Conservation (phyloP, 2,329 filamentous ascomycete genomes). For the Scedosporium minutisporum region DNA sequence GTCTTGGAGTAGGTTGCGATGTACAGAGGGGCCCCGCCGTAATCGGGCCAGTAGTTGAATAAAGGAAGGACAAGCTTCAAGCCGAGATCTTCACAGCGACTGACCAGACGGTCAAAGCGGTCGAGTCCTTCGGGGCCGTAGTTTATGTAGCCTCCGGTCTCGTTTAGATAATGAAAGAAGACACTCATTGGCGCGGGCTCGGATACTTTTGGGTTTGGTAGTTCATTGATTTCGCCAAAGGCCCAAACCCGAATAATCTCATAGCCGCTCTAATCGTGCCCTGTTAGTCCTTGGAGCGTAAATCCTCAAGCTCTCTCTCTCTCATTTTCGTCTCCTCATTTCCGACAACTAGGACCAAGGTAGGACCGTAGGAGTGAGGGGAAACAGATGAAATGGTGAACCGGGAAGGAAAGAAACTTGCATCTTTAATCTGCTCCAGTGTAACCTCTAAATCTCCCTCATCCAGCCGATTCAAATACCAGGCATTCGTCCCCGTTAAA, state of each 20-base stretch:
- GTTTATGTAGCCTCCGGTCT: slow-evolving; percentile 48
- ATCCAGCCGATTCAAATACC: slow-evolving; percentile 4
- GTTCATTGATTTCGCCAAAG: slow-evolving; percentile 24
- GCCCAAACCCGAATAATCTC: slow-evolving; percentile 54
- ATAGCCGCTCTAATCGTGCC: slow-evolving; percentile 29
- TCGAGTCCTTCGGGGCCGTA: slow-evolving; percentile 48
- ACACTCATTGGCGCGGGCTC: slow-evolving; percentile 25
- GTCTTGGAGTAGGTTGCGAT: slow-evolving; percentile 41
- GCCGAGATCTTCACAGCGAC: not conserved
- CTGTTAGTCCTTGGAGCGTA: not conserved
- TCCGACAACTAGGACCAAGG: no score
- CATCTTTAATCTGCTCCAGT: slow-evolving; percentile 1
- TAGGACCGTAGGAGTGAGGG: not conserved
- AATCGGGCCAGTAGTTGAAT: slow-evolving; percentile 62
- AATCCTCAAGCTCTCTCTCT: not conserved
- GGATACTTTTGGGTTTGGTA: slow-evolving; percentile 40
- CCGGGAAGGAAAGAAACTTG: not conserved
- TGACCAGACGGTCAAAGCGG: not conserved
- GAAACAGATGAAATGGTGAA: not conserved
- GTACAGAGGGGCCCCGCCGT: slow-evolving; percentile 54
- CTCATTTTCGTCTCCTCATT: not conserved
- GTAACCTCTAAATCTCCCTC: not conserved
- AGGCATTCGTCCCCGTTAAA: slow-evolving; percentile 2
- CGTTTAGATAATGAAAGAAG: slow-evolving; percentile 45
- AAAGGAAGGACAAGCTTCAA: slow-evolving; percentile 21